Evolutionary conservation across 2,329 filamentous ascomycete genomes (phyloP).

Genomic region (Cladosporium sp.): DNA sequence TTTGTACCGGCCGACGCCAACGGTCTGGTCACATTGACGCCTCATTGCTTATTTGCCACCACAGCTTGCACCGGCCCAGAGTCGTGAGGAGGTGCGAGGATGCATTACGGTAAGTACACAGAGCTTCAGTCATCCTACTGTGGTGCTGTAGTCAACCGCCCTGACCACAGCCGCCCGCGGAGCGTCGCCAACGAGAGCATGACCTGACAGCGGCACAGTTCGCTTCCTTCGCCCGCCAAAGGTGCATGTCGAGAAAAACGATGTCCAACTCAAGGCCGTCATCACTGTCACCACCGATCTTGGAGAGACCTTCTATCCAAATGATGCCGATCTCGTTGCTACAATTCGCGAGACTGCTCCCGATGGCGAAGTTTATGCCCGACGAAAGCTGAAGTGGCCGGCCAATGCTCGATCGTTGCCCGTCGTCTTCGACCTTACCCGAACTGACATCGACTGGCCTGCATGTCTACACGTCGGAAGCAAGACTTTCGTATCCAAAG

Average conservation of each 20-base stretch:
- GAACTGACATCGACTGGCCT: conserved; percentile 36
- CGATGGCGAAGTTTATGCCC: conserved; percentile 38
- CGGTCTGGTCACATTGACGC: neutral
- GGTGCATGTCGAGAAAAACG: conserved; percentile 37
- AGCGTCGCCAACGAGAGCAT: neutral
- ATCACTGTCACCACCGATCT: conserved; percentile 67
- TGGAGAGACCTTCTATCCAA: conserved; percentile 59
- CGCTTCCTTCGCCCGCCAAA: conserved; percentile 64
- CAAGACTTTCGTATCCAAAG: conserved; percentile 23
- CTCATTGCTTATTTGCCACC: neutral
- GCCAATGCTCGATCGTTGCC: conserved; percentile 42
- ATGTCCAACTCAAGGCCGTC: conserved; percentile 45
- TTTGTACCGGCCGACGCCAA: neutral
- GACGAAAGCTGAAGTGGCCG: conserved; percentile 42
- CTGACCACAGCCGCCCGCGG: neutral
- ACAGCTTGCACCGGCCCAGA: neutral
- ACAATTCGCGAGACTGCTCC: conserved; percentile 31
- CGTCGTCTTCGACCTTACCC: conserved; percentile 39
- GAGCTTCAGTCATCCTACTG: neutral
- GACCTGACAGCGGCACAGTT: conserved; percentile 31
- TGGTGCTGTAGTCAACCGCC: neutral
- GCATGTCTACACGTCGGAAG: conserved; percentile 39
- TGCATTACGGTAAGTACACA: conserved; percentile 21
- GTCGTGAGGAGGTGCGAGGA: neutral
- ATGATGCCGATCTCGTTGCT: conserved; percentile 41